Base-by-base conservation (phyloP, 2,329 filamentous ascomycete genomes). In the Penicillium sp. region DNA sequence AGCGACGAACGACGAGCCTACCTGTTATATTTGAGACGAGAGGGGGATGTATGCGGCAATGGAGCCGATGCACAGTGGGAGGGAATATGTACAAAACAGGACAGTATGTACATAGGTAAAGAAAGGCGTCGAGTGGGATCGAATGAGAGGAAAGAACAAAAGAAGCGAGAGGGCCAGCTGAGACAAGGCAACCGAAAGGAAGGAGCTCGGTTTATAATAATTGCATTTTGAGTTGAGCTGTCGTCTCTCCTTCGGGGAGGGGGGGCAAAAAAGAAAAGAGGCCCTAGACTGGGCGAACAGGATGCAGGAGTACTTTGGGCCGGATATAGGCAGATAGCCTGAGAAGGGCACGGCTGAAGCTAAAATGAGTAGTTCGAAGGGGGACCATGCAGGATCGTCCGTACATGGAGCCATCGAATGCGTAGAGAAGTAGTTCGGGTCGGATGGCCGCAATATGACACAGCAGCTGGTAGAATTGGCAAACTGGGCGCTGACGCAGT, bases 111-210 rank as follows among this genome's bases (percentile, higher is more conserved):
- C 50, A 38, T 21, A 33, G 23, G 38, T 7, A 42, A 23, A 16
- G 26, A 45, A 33, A 13, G 38, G 43, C n/a, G 44, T 36, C 23
- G 44, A 28, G 15, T 24, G 23, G 23, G 29, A 28, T 46, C 26
- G 33, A 48, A 42, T 42, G 16, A 50, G 21, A 28, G 29, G 48
- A n/a, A 16, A 24, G 45, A 47, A 21, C 33, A 47, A 41, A 39
- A 34, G 31, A 47, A 38, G 39, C 21, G 31, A 49, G 45, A 55
- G 36, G 4, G 28, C 41, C 41, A 56, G 45, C 28, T 47, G 42
- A 52, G 49, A 58, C 53, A 42, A 58, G 58, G 56, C 53, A 55
- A 56, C 57, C 47, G 51, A 51, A 33, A 49, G 55, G 49, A 53
- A 49, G 39, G 42, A 53, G 34, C 26, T 39, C 28, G 13, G 31